phyloP scores from a whole-genome alignment of 352 stramenopile species.

The Lagenidium giganteum region DNA sequence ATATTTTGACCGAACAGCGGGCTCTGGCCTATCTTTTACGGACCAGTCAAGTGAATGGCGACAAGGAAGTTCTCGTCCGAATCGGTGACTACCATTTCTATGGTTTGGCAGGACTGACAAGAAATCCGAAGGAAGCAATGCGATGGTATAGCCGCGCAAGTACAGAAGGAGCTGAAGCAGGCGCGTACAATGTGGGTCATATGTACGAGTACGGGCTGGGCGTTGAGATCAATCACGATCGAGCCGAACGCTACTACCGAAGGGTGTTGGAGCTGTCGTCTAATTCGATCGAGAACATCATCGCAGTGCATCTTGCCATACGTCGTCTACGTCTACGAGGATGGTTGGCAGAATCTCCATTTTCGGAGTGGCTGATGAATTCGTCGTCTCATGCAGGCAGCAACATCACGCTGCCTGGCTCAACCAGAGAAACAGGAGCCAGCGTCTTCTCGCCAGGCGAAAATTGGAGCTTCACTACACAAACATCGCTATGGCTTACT shows the following conservation, averaged over 20 bases:
- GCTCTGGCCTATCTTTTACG: conserved; percentile 35
- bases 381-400: too few species aligned
- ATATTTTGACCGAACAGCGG: conserved; percentile 20
- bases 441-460: too few species aligned
- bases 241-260: conserved; percentile 60
- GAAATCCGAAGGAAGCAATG: conserved; percentile 30
- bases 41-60: conserved; percentile 28
- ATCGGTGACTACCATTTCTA: conserved; percentile 81
- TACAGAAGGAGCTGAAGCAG: conserved; percentile 40
- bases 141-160: conserved; percentile 72
- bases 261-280: conserved; percentile 44
- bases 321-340: conserved; percentile 4
- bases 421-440: too few species aligned
- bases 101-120: conserved; percentile 34
- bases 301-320: conserved; percentile 11
- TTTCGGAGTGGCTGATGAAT: too few species aligned
- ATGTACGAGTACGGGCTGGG: conserved; percentile 69
- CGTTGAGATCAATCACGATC: conserved; percentile 35
- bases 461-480: too few species aligned
- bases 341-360: too few species aligned
- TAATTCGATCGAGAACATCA: conserved; percentile 3
- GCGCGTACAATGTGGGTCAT: conserved; percentile 69
- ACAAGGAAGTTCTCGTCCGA: conserved; percentile 57
- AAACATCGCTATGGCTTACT: too few species aligned
- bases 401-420: too few species aligned